These are phyloP conservation scores for Hypoxylon fuscum DNA, from an alignment of 495 filamentous ascomycete species.

Conservation along the genomic window DNA sequence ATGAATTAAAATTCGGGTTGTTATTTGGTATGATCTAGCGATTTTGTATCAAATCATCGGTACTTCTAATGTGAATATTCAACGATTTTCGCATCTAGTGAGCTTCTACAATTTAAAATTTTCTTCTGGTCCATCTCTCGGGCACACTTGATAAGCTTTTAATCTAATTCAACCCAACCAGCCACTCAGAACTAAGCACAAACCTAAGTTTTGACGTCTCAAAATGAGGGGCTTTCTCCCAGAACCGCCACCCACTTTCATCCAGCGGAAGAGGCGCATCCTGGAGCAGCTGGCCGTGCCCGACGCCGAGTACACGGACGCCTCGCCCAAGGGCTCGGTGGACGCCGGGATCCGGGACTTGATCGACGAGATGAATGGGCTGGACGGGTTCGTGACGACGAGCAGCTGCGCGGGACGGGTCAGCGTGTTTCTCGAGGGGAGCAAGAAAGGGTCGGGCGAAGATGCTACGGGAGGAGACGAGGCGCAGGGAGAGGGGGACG, in stretches of 20 bases:
- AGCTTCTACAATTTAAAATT: too few species aligned
- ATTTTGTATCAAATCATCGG: too few species aligned
- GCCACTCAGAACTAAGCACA: too few species aligned
- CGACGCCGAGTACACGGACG: slow-evolving; percentile 73
- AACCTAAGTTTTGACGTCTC: too few species aligned
- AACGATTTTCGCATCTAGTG: too few species aligned
- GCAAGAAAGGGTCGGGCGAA: slow-evolving; percentile 51
- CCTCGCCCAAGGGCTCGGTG: slow-evolving; percentile 85
- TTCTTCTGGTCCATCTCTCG: too few species aligned
- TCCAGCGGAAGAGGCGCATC: slow-evolving; percentile 70
- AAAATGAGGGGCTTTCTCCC: too few species aligned
- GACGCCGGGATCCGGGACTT: slow-evolving; percentile 79
- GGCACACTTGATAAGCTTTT: too few species aligned
- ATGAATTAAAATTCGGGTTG: too few species aligned
- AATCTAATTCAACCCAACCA: too few species aligned
- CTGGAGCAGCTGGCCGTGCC: slow-evolving; percentile 69
- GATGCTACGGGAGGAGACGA: slow-evolving; percentile 29
- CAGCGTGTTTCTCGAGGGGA: slow-evolving; percentile 85
- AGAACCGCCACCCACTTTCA: slow-evolving; percentile 54
- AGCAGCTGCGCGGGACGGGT: slow-evolving; percentile 90
- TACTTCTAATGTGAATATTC: too few species aligned
- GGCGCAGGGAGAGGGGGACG: slow-evolving; percentile 19
- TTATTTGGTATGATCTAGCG: too few species aligned
- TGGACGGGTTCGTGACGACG: slow-evolving; percentile 82
- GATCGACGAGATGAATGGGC: slow-evolving; percentile 76